Conservation (phyloP, 1,284 basidiomycete genomes). For the Coniophora puteana region DNA sequence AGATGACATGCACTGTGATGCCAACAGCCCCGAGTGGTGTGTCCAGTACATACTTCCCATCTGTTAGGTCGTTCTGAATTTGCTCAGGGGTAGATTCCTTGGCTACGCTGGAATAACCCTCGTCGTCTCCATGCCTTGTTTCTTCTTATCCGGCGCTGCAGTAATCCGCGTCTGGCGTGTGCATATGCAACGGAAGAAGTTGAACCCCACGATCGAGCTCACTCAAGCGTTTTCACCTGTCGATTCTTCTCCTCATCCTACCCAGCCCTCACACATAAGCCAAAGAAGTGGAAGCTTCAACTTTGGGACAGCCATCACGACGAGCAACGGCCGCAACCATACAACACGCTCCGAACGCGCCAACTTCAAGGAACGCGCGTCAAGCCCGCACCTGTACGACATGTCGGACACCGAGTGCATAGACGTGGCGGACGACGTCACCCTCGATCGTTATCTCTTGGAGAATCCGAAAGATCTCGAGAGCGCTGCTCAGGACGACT, state of each 20-base stretch:
- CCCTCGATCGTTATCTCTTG: too few species aligned
- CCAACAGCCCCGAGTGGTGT: constrained; percentile 50
- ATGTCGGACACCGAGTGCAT: too few species aligned
- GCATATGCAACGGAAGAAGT: constrained; percentile 12
- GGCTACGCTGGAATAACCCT: constrained; percentile 57
- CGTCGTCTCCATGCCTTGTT: constrained; percentile 47
- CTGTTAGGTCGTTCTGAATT: neutral
- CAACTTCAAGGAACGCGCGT: constrained; percentile 4
- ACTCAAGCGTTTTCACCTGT: too few species aligned
- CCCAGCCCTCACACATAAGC: too few species aligned
- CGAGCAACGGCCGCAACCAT: neutral
- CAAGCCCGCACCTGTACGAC: neutral
- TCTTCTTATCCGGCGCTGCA: constrained; percentile 45
- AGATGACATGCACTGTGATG: constrained; percentile 57
- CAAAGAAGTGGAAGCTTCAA: too few species aligned
- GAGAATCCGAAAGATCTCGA: too few species aligned
- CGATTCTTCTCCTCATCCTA: too few species aligned
- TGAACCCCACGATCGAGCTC: neutral
- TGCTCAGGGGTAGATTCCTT: constrained; percentile 52
- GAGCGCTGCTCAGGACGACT: too few species aligned
- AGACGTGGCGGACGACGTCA: too few species aligned
- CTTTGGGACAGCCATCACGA: neutral
- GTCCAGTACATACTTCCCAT: constrained; percentile 9
- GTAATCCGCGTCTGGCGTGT: constrained; percentile 32
- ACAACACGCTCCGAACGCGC: neutral